Evolutionary conservation across 1,284 basidiomycete species (phyloP).

Genomic region (Clitocybe nebularis): DNA sequence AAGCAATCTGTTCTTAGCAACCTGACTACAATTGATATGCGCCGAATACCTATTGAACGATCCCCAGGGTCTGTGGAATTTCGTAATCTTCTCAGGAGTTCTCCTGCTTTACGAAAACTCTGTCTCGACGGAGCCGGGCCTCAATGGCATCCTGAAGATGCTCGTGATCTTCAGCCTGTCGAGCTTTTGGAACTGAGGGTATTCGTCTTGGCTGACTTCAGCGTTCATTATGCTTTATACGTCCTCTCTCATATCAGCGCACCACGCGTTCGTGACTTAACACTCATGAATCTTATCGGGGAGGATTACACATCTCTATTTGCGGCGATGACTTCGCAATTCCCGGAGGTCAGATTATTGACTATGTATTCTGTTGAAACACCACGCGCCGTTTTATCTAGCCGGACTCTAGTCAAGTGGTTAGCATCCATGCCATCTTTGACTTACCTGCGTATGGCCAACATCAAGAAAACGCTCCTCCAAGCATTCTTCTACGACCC

Average conservation of each 20-base stretch:
- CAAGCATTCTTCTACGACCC: constrained; percentile 40
- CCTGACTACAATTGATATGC: constrained; percentile 56
- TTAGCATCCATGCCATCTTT: constrained; percentile 51
- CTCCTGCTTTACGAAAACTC: constrained; percentile 47
- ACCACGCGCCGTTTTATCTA: constrained; percentile 18
- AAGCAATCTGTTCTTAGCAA: constrained; percentile 38
- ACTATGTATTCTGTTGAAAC: constrained; percentile 43
- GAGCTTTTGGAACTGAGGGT: constrained; percentile 42
- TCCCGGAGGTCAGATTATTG: constrained; percentile 45
- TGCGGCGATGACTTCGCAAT: constrained; percentile 37
- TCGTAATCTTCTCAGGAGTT: constrained; percentile 44
- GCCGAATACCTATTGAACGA: constrained; percentile 47
- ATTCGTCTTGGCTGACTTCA: constrained; percentile 52
- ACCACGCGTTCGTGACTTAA: constrained; percentile 50
- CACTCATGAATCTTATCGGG: constrained; percentile 45
- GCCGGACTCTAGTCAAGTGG: constrained; percentile 37
- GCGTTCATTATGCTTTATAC: constrained; percentile 39
- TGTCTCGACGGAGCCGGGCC: constrained; percentile 59
- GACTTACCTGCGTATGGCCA: constrained; percentile 43
- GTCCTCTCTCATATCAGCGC: constrained; percentile 43
- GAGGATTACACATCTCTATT: constrained; percentile 48
- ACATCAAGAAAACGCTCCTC: constrained; percentile 36
- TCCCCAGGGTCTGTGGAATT: constrained; percentile 46
- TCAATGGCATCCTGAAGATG: constrained; percentile 23
- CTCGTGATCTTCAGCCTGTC: constrained; percentile 31